A percentile compares a stretch with the other conserved stretches of the same genome.
Evolutionary conservation across 768 basidiomycete species (phyloP).

Genomic region (Hortiboletus campestris): DNA sequence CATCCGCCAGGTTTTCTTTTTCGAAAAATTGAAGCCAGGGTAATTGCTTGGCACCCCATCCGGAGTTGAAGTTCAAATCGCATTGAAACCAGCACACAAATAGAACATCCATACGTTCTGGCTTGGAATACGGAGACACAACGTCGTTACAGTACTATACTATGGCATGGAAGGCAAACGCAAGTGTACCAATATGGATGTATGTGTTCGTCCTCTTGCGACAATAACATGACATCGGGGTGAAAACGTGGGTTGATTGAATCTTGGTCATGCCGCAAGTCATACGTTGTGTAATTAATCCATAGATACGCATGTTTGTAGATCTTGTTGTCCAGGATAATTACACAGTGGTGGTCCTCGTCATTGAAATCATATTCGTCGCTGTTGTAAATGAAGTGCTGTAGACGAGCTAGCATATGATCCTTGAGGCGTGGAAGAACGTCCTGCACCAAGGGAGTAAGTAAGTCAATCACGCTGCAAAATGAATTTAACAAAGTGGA

Average conservation of each 20-base stretch:
- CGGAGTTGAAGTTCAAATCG: constrained; percentile 16
- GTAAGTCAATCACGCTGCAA: background rate
- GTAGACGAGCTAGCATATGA: background rate
- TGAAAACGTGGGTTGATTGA: constrained; percentile 34
- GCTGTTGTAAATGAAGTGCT: constrained; percentile 1
- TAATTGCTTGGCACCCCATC: too few species aligned
- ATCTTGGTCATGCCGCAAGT: constrained; percentile 34
- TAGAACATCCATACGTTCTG: constrained; percentile 36
- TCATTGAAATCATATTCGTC: constrained; percentile 26
- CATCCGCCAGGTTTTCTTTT: too few species aligned
- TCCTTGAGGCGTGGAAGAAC: background rate
- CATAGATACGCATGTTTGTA: constrained; percentile 21
- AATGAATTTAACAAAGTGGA: too few species aligned
- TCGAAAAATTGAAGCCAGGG: too few species aligned
- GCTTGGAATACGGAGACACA: background rate
- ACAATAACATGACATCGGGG: constrained; percentile 36
- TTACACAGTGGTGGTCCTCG: constrained; percentile 21
- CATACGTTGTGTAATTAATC: constrained; percentile 26
- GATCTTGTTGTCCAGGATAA: constrained; percentile 18
- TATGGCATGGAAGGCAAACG: constrained; percentile 13
- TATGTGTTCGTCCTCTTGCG: constrained; percentile 15
- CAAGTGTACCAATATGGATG: constrained; percentile 41
- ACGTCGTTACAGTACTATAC: background rate
- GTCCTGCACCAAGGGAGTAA: background rate
- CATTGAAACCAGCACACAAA: constrained; percentile 41